phyloP scores from a whole-genome alignment of 306 rosid species.

The Bauhinia variegata region DNA sequence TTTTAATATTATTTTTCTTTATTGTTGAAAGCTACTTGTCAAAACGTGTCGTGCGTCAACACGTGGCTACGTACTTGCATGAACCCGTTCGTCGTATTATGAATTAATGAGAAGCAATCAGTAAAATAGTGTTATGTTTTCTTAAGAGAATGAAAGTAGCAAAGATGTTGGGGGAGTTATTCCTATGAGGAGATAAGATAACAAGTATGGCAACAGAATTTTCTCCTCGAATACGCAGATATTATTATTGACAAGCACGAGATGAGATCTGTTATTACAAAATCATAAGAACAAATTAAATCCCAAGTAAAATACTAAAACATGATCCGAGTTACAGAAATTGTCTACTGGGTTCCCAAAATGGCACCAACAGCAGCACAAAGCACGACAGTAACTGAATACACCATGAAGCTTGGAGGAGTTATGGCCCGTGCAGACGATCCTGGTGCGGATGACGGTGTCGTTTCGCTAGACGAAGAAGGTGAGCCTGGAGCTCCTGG shows the following conservation, averaged over 20 bases:
- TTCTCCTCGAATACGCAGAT: not conserved
- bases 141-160: too few relatives aligned
- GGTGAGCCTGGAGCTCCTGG: not conserved
- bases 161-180: too few relatives aligned
- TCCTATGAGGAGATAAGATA: too few relatives aligned
- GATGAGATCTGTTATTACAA: conserved; percentile 15
- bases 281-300: conserved; percentile 1
- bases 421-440: conserved; percentile 29
- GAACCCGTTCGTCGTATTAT: too few relatives aligned
- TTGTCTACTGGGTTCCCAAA: conserved; percentile 28
- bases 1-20: too few relatives aligned
- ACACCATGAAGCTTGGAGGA: conserved; percentile 36
- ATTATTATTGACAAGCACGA: not conserved
- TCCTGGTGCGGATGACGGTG: not conserved
- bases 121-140: too few relatives aligned
- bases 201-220: too few relatives aligned
- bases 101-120: too few relatives aligned
- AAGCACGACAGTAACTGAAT: conserved; percentile 39
- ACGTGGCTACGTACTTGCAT: too few relatives aligned
- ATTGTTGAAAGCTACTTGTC: too few relatives aligned
- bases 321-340: too few relatives aligned
- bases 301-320: not conserved
- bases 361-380: conserved; percentile 36
- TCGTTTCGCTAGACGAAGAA: conserved; percentile 28
- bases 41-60: too few relatives aligned